These are phyloP conservation scores for Sporothrix protearum DNA, from an alignment of 2,329 filamentous ascomycete genomes.

Conservation along the genomic window DNA sequence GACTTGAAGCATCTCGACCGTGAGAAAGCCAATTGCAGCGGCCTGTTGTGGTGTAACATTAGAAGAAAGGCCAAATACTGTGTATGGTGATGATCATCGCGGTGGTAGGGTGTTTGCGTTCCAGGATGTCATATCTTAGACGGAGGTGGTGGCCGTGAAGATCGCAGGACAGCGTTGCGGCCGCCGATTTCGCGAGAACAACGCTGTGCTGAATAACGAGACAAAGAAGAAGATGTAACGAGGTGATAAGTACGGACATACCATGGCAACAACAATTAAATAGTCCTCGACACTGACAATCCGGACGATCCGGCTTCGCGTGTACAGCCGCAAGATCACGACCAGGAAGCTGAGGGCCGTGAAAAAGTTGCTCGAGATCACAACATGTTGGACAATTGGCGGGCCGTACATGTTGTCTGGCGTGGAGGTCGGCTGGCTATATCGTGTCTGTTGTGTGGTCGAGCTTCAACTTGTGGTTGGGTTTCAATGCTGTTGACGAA, in stretches of 20 bases:
- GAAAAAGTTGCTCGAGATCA: constrained; percentile 9
- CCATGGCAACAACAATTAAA: not conserved
- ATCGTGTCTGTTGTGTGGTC: not conserved
- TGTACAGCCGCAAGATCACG: not conserved
- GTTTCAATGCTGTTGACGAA: no score
- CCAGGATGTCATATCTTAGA: no score
- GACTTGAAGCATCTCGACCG: constrained; percentile 9
- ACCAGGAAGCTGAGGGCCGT: not conserved
- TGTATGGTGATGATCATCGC: not conserved
- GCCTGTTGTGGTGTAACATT: not conserved
- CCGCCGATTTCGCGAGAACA: no score
- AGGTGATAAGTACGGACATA: not conserved
- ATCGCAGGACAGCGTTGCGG: not conserved
- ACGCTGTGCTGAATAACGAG: no score
- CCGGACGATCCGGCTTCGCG: not conserved
- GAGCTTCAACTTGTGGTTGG: no score
- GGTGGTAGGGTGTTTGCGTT: no score
- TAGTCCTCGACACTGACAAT: constrained; percentile 9
- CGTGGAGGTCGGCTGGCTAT: no score
- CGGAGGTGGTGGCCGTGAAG: not conserved
- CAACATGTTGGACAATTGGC: constrained; percentile 3
- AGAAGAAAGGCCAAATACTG: not conserved
- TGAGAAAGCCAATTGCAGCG: constrained; percentile 2
- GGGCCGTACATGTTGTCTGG: not conserved
- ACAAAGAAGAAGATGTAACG: no score